A percentile compares a stretch with the other conserved stretches of the same genome.
These are phyloP conservation scores for Talaromyces proteolyticus DNA, from an alignment of 495 filamentous ascomycete species.

Conservation along the genomic window DNA sequence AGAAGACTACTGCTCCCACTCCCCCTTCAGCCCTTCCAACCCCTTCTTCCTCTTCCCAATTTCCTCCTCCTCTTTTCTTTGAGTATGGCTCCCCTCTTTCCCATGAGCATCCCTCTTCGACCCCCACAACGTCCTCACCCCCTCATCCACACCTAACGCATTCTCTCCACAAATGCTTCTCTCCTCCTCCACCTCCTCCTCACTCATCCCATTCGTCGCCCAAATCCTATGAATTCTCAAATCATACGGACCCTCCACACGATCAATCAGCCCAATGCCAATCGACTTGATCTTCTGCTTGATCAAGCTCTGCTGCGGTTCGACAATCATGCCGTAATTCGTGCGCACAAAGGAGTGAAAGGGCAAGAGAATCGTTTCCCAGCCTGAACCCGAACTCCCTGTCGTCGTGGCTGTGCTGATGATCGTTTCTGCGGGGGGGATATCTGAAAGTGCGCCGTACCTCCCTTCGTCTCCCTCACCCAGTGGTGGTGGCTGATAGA, in stretches of 20 bases:
- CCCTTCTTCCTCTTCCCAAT: not conserved
- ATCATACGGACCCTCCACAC: slow-evolving; percentile 81
- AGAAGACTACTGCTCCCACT: slow-evolving; percentile 1
- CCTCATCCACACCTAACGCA: slow-evolving; percentile 37
- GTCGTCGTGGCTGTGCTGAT: slow-evolving; percentile 24
- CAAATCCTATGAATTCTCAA: slow-evolving; percentile 79
- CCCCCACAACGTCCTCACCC: slow-evolving; percentile 26
- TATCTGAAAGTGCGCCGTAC: slow-evolving; percentile 30
- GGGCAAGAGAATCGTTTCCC: slow-evolving; percentile 88
- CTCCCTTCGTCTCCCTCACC: slow-evolving; percentile 16
- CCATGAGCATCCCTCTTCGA: slow-evolving; percentile 2
- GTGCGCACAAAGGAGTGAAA: slow-evolving; percentile 93
- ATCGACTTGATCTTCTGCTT: slow-evolving; percentile 78
- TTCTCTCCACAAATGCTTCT: slow-evolving; percentile 34
- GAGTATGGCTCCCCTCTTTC: not conserved
- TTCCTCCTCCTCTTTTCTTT: not conserved
- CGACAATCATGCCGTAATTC: slow-evolving; percentile 81
- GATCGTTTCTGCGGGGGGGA: slow-evolving; percentile 33
- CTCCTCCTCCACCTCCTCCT: slow-evolving; percentile 34
- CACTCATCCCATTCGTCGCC: slow-evolving; percentile 51
- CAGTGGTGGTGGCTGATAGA: slow-evolving; percentile 13
- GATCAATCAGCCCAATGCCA: slow-evolving; percentile 83
- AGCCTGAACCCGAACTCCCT: slow-evolving; percentile 55
- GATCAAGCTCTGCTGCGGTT: slow-evolving; percentile 84
- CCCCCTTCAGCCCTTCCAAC: slow-evolving; percentile 2